Conservation (phyloP, 2,329 filamentous ascomycete species). For the Sporothrix luriei region DNA sequence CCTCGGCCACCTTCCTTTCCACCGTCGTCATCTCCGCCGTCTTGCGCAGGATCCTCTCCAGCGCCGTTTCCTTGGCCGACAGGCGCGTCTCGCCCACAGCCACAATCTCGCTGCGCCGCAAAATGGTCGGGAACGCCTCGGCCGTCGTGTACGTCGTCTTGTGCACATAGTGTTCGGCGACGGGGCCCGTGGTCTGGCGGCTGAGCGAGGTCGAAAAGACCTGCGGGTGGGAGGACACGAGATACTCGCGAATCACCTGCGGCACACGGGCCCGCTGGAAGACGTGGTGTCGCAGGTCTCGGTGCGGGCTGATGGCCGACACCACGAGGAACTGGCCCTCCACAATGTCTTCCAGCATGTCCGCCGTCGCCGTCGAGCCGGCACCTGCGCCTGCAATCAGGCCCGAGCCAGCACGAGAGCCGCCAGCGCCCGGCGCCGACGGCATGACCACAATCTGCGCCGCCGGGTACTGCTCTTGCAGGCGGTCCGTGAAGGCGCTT, state of each 20-base stretch:
- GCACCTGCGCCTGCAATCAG: conserved; percentile 5
- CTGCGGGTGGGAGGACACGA: conserved; percentile 75
- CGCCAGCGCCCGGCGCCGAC: conserved; percentile 14
- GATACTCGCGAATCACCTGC: conserved; percentile 80
- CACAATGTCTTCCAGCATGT: conserved; percentile 66
- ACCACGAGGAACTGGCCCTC: conserved; percentile 91
- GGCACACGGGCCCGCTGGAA: conserved; percentile 87
- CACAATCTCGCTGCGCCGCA: conserved; percentile 83
- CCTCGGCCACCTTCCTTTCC: conserved; percentile 72
- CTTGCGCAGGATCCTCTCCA: conserved; percentile 88
- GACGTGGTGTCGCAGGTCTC: conserved; percentile 78
- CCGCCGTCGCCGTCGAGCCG: conserved; percentile 52
- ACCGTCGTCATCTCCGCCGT: conserved; percentile 79
- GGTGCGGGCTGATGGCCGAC: conserved; percentile 76
- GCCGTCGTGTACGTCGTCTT: conserved; percentile 83
- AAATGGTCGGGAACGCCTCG: conserved; percentile 86
- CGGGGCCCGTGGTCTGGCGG: conserved; percentile 68
- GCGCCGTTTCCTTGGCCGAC: conserved; percentile 77
- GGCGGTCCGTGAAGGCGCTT: conserved; percentile 81
- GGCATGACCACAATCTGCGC: conserved; percentile 68
- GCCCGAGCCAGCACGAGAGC: conserved; percentile 28
- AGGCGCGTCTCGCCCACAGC: conserved; percentile 67
- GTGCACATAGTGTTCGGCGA: conserved; percentile 74
- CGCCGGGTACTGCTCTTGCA: conserved; percentile 86
- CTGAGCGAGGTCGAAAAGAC: conserved; percentile 76